phyloP scores from a whole-genome alignment of 805 yeast genomes.

The Teunomyces gatunensis region DNA sequence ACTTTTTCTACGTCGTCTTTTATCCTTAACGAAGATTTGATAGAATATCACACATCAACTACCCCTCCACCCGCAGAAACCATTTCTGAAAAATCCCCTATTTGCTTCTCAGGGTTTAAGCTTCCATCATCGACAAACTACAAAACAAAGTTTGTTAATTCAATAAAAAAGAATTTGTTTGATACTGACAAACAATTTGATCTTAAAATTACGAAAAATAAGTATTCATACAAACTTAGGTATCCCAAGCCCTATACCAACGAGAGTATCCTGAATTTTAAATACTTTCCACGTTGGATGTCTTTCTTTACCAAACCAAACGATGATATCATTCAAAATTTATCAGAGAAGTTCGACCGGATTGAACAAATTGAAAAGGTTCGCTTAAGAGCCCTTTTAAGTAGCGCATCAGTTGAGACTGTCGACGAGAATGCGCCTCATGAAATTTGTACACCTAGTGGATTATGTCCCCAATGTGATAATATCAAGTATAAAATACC shows the following conservation, averaged over 20 bases:
- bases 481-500: slow-evolving; percentile 38
- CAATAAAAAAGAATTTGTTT: slow-evolving; percentile 31
- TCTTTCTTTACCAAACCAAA: slow-evolving; percentile 19
- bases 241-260: slow-evolving; percentile 6
- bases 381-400: slow-evolving; percentile 23
- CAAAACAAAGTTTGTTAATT: slow-evolving; percentile 32
- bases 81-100: background rate
- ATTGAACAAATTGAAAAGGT: slow-evolving; percentile 39
- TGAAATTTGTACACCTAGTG: slow-evolving; percentile 36
- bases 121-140: slow-evolving; percentile 41
- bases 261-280: slow-evolving; percentile 2
- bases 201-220: background rate
- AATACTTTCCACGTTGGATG: slow-evolving; percentile 33
- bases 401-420: background rate
- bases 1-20: slow-evolving; percentile 5
- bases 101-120: slow-evolving; percentile 37
- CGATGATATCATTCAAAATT: slow-evolving; percentile 20
- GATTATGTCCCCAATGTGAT: slow-evolving; percentile 44
- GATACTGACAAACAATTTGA: background rate
- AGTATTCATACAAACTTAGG: slow-evolving; percentile 8
- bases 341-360: slow-evolving; percentile 32
- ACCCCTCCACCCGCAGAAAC: slow-evolving; percentile 4
- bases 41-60: slow-evolving; percentile 8
- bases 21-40: slow-evolving; percentile 8
- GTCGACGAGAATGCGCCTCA: slow-evolving; percentile 8